Conservation (phyloP, 345 rosid genomes). For the Abelmoschus esculentus region DNA sequence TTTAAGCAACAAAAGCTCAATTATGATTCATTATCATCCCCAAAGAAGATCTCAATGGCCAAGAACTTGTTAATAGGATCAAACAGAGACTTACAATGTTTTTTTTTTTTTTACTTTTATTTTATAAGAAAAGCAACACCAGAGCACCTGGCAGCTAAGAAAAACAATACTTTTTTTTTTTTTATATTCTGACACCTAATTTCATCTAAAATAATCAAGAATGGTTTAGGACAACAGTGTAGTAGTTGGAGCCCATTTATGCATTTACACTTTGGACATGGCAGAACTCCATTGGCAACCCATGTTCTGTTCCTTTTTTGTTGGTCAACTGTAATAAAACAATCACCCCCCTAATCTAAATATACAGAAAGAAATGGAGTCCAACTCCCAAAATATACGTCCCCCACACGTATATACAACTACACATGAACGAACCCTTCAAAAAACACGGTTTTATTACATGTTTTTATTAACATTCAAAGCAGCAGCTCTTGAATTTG, state of each 20-base stretch:
- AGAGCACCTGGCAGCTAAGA: no score
- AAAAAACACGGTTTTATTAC: background rate
- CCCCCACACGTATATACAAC: background rate
- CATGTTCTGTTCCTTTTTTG: background rate
- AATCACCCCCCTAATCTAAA: background rate
- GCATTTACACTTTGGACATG: background rate
- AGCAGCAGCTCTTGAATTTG: background rate
- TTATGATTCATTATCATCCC: background rate
- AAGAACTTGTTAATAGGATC: background rate
- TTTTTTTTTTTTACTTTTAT: no score
- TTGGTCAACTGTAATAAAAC: conserved; percentile 5
- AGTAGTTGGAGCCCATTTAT: background rate
- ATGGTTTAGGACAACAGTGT: no score
- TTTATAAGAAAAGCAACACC: no score
- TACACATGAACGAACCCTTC: background rate
- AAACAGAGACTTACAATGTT: no score
- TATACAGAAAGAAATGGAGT: background rate
- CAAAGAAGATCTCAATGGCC: background rate
- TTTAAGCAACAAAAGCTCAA: no score
- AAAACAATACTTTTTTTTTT: no score
- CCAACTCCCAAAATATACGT: background rate
- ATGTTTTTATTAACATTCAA: background rate
- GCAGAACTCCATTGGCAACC: background rate
- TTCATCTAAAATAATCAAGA: no score
- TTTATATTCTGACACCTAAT: background rate